Evolutionary conservation across 305 asterid genomes (phyloP).

Genomic region (Rubia tinctorum): DNA sequence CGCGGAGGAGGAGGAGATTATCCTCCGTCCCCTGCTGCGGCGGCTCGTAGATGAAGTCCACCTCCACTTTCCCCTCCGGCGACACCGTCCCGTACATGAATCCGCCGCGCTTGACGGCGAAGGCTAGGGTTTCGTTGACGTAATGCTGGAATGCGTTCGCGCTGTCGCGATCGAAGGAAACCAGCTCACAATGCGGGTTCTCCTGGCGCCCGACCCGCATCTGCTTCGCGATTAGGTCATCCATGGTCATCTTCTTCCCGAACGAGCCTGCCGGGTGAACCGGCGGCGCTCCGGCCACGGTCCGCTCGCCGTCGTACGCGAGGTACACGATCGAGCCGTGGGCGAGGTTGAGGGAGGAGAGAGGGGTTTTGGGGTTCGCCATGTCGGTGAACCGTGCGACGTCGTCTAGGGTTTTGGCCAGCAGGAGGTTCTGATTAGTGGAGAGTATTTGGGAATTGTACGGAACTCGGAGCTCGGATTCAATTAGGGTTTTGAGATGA

Average conservation of each 20-base stretch:
- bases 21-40: slow-evolving; percentile 90
- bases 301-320: slow-evolving; percentile 87
- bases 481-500: slow-evolving; percentile 61
- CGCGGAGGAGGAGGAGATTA: slow-evolving; percentile 56
- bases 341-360: slow-evolving; percentile 50
- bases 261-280: slow-evolving; percentile 78
- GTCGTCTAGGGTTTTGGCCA: slow-evolving; percentile 72
- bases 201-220: slow-evolving; percentile 91
- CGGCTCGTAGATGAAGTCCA: slow-evolving; percentile 84
- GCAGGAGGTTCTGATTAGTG: slow-evolving; percentile 72
- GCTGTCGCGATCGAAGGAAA: slow-evolving; percentile 89
- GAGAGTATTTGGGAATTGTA: slow-evolving; percentile 73
- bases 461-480: slow-evolving; percentile 79
- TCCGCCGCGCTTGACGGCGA: slow-evolving; percentile 89
- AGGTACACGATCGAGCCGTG: slow-evolving; percentile 87
- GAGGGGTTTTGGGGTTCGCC: slow-evolving; percentile 43
- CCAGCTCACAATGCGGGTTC: slow-evolving; percentile 81
- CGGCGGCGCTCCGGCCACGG: slow-evolving; percentile 59
- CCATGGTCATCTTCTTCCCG: slow-evolving; percentile 98
- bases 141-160: slow-evolving; percentile 90
- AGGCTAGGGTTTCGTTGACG: slow-evolving; percentile 79
- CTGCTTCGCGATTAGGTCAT: slow-evolving; percentile 91
- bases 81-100: slow-evolving; percentile 89
- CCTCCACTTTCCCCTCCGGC: slow-evolving; percentile 78
- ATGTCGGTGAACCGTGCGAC: slow-evolving; percentile 60